These are phyloP conservation scores for Xylaria cubensis DNA, from an alignment of 495 filamentous ascomycete genomes.

Conservation along the genomic window DNA sequence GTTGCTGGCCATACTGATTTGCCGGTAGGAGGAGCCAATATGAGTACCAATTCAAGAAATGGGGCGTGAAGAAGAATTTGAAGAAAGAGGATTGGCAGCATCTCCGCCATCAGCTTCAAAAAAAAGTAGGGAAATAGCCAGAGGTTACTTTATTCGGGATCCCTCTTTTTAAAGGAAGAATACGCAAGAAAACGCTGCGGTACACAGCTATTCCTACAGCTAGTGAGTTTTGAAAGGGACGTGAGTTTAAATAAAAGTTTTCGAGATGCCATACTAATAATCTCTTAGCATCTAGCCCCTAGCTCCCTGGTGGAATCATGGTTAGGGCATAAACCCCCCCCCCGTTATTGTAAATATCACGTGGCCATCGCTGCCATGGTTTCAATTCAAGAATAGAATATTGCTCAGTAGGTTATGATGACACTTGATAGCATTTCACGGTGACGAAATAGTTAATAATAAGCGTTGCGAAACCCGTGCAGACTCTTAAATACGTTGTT, in stretches of 20 bases:
- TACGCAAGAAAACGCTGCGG: slow-evolving; percentile 2
- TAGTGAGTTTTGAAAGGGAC: background rate
- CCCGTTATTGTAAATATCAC: background rate
- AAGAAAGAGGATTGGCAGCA: slow-evolving; percentile 5
- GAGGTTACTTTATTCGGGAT: background rate
- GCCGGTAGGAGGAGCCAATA: background rate
- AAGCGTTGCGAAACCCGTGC: background rate
- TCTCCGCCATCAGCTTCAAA: background rate
- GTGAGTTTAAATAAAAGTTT: too few relatives aligned
- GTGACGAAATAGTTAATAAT: too few relatives aligned
- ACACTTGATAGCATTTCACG: too few relatives aligned
- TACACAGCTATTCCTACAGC: slow-evolving; percentile 13
- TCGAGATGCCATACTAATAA: background rate
- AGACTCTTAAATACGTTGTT: background rate
- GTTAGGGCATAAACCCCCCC: background rate
- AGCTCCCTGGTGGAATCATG: background rate
- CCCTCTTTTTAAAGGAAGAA: background rate
- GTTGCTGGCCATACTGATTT: background rate
- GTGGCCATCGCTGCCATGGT: slow-evolving; percentile 17
- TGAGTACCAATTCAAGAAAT: slow-evolving; percentile 17
- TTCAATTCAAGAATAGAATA: background rate
- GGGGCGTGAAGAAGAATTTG: slow-evolving; percentile 18
- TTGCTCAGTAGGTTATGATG: background rate
- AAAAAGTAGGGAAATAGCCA: background rate
- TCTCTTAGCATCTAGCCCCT: background rate